Evolutionary conservation across 1,284 basidiomycete genomes (phyloP).

Genomic region (Austropuccinia psidii): DNA sequence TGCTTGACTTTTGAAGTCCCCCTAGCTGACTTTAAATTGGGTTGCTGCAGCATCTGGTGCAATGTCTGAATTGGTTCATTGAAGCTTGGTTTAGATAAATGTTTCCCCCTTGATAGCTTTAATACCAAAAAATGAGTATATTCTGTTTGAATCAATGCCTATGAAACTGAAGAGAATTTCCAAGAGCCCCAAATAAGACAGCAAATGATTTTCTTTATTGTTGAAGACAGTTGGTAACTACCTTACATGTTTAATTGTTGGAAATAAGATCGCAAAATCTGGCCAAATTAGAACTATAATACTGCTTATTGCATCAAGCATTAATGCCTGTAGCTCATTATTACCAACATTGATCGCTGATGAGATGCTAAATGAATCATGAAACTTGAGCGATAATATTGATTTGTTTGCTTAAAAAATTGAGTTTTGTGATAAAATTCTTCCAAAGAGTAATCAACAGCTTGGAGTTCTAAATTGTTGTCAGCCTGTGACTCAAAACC

Average conservation of each 20-base stretch:
- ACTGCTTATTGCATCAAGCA: constrained; percentile 90
- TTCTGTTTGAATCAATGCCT: constrained; percentile 70
- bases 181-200: background rate
- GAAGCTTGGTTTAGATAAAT: constrained; percentile 59
- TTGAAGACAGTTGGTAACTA: background rate
- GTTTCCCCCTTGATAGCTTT: constrained; percentile 85
- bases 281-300: constrained; percentile 86
- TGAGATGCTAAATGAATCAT: constrained; percentile 89
- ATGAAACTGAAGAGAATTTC: background rate
- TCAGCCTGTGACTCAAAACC: too few species aligned
- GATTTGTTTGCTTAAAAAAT: constrained; percentile 80
- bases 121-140: constrained; percentile 76
- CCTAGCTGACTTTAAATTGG: constrained; percentile 96
- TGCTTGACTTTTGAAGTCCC: constrained; percentile 67
- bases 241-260: constrained; percentile 85
- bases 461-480: constrained; percentile 72
- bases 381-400: constrained; percentile 99
- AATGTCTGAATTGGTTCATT: constrained; percentile 50
- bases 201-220: too few species aligned
- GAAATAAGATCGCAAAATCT: constrained; percentile 94
- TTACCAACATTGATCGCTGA: constrained; percentile 76
- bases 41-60: constrained; percentile 60
- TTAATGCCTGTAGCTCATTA: constrained; percentile 68
- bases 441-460: constrained; percentile 69
- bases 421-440: constrained; percentile 82